A percentile compares a stretch with the other conserved stretches of the same genome.
These are phyloP conservation scores for Myochromella boudieri DNA, from an alignment of 768 basidiomycete genomes.

Conservation along the genomic window DNA sequence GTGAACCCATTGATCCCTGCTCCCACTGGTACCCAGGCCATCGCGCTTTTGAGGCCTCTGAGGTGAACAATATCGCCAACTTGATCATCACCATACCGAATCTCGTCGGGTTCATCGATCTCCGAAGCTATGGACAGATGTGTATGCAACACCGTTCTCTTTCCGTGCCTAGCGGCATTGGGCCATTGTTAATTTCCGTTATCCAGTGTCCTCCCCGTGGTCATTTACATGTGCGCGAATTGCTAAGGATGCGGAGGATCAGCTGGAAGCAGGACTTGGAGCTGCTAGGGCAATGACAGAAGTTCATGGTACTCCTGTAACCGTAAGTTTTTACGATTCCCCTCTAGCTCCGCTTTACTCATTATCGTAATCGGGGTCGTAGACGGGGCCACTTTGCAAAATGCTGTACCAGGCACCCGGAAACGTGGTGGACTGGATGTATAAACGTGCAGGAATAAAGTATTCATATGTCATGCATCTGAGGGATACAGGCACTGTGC, in stretches of 20 bases:
- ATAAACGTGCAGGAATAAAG: constrained; percentile 53
- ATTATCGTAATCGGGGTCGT: too few species aligned
- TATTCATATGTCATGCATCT: constrained; percentile 66
- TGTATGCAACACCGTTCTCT: constrained; percentile 39
- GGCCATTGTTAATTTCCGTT: too few species aligned
- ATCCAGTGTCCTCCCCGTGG: constrained; percentile 72
- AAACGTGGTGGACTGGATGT: constrained; percentile 69
- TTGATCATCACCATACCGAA: constrained; percentile 54
- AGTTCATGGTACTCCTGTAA: constrained; percentile 52
- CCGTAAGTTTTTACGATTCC: constrained; percentile 28
- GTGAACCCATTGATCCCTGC: constrained; percentile 52
- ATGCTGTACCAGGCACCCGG: constrained; percentile 54
- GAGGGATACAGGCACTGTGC: constrained; percentile 68
- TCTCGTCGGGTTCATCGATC: constrained; percentile 67
- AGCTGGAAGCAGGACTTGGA: constrained; percentile 64
- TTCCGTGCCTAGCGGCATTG: not conserved
- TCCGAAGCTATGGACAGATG: constrained; percentile 84
- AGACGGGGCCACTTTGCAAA: constrained; percentile 48
- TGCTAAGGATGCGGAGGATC: constrained; percentile 68
- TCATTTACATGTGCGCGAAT: constrained; percentile 65
- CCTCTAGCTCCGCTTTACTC: not conserved
- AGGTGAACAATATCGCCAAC: constrained; percentile 73
- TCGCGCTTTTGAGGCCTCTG: constrained; percentile 73
- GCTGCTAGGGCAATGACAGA: constrained; percentile 50
- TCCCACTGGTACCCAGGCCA: constrained; percentile 76